Base-by-base conservation (phyloP, 1,139 yeast species). In the Barnettozyma hawaiiensis region DNA sequence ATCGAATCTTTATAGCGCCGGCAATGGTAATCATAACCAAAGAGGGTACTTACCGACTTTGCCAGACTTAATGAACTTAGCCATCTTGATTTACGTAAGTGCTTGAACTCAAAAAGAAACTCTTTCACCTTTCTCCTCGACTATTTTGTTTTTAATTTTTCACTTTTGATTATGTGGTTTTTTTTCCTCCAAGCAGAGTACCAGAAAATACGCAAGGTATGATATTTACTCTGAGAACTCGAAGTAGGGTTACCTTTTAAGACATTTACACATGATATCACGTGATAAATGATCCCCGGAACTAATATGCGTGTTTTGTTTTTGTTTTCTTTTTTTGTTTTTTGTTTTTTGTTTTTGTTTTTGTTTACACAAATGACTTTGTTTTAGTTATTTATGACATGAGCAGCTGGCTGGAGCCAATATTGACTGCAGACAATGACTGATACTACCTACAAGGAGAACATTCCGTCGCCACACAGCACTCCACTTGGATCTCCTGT, bases 11-110 rank as follows among this genome's bases (percentile, higher is more conserved):
- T 26, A 19, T n/a, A n/a, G n/a, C n/a, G n/a, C n/a, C n/a, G n/a
- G n/a, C n/a, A n/a, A n/a, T n/a, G n/a, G n/a, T n/a, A n/a, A n/a
- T n/a, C n/a, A n/a, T n/a, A n/a, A 20, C 29, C 26, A 18, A 11
- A 19, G n/a, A n/a, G n/a, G 37, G 52, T 75, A 84, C 95, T 73
- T 84, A 85, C 94, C 95, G 85, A 90, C 97, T 86, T 87, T 90
- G 82, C 97, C 97, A 73, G 97, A 85, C 81, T 90, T 90, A 78
- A 90, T 83, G 84, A 90, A 90, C 78, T 90, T 90, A 78, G 96
- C 92, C 92, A 84, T 84, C 73, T 76, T 75, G 57, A 52, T 43
- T 47, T 50, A 40, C 29, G 32, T 36, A 31, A 23, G 24, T 31
- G 39, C 48, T 35, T 33, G 48, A 39, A 34, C 44, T 20, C 41